Percentiles rank a stretch among this genome's conserved stretches.
Evolutionary conservation across 2,329 filamentous ascomycete species (phyloP).

Genomic region (Xylaria polymorpha): DNA sequence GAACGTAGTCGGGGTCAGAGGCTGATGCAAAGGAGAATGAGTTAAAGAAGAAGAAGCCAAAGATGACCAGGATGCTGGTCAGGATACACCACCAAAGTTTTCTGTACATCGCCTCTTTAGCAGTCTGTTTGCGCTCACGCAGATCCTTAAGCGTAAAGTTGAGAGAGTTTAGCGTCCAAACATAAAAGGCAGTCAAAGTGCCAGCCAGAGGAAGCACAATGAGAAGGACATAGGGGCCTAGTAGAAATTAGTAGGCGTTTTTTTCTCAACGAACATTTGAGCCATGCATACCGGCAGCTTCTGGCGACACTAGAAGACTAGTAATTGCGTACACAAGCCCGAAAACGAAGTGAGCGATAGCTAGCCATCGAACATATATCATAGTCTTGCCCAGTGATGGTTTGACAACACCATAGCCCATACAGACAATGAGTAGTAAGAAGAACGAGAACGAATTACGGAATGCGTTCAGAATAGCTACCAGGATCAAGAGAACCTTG

Average conservation of each 20-base stretch:
- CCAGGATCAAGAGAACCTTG: slow-evolving; percentile 87
- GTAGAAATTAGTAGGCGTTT: slow-evolving; percentile 16
- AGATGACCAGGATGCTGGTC: slow-evolving; percentile 91
- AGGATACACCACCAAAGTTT: slow-evolving; percentile 99
- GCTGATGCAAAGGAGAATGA: slow-evolving; percentile 92
- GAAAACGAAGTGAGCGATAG: slow-evolving; percentile 93
- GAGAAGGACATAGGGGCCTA: slow-evolving; percentile 87
- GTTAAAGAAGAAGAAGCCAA: slow-evolving; percentile 98
- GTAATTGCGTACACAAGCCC: slow-evolving; percentile 93
- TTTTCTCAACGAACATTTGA: not conserved
- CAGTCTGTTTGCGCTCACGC: slow-evolving; percentile 91
- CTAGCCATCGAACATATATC: slow-evolving; percentile 91
- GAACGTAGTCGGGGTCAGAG: slow-evolving; percentile 87
- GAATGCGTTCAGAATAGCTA: slow-evolving; percentile 92
- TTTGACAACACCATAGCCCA: slow-evolving; percentile 99
- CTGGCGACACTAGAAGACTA: slow-evolving; percentile 87
- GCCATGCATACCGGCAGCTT: slow-evolving; percentile 73
- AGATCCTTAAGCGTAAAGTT: slow-evolving; percentile 96
- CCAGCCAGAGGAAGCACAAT: slow-evolving; percentile 92
- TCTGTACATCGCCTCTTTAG: slow-evolving; percentile 96
- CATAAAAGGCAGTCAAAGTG: slow-evolving; percentile 95
- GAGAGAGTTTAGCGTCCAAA: slow-evolving; percentile 97
- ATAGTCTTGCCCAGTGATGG: slow-evolving; percentile 91
- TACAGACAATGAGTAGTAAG: slow-evolving; percentile 95
- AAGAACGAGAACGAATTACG: slow-evolving; percentile 99